A percentile compares a stretch with the other conserved stretches of the same genome.
These are phyloP conservation scores for Rhynchosporium secalis DNA, from an alignment of 2,329 filamentous ascomycete species.

Conservation along the genomic window DNA sequence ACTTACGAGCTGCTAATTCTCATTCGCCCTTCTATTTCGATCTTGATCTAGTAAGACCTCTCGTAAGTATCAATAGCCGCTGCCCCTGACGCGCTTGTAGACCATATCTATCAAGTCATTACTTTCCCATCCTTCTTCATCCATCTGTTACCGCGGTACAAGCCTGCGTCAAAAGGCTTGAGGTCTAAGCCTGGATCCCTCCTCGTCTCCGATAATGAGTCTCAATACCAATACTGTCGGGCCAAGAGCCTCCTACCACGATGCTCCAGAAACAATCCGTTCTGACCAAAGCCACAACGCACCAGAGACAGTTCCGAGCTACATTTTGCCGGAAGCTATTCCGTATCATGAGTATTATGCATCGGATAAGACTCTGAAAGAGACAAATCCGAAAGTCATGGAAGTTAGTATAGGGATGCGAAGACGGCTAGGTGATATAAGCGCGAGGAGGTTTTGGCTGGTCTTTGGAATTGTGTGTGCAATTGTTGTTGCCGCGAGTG, in stretches of 20 bases:
- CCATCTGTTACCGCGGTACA: background rate
- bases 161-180: background rate
- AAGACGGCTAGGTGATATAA: slow-evolving; percentile 9
- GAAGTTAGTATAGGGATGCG: background rate
- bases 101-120: background rate
- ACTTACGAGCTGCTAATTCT: background rate
- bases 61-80: no score
- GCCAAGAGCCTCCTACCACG: background rate
- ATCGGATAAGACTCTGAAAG: background rate
- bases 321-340: background rate
- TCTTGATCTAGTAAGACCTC: no score
- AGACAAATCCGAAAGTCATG: background rate
- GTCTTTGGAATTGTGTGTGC: background rate
- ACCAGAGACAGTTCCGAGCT: background rate
- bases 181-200: no score
- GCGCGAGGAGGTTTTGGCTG: slow-evolving; percentile 7
- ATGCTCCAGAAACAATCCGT: background rate
- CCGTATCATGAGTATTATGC: background rate
- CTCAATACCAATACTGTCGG: background rate
- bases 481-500: slow-evolving; percentile 8
- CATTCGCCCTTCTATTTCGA: background rate
- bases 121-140: background rate
- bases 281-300: background rate
- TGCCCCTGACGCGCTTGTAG: no score
- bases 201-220: background rate